Evolutionary conservation across 1,284 basidiomycete genomes (phyloP).

Genomic region (Tilletia indica): DNA sequence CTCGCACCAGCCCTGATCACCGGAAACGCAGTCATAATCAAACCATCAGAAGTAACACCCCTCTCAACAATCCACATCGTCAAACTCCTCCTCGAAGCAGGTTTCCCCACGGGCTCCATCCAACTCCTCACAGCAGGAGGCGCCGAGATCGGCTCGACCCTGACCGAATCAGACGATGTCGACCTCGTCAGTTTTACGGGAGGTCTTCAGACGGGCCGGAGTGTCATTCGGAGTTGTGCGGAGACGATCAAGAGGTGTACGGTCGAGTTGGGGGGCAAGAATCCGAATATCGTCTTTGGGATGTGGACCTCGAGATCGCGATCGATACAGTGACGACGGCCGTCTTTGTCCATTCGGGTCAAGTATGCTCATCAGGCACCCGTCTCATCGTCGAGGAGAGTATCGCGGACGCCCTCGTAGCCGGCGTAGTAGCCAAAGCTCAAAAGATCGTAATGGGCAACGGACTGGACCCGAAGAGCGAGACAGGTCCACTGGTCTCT

Average conservation of each 20-base stretch:
- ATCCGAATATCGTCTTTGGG: constrained; percentile 55
- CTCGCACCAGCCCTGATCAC: constrained; percentile 53
- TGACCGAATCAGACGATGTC: constrained; percentile 48
- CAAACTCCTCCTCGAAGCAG: constrained; percentile 49
- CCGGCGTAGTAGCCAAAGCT: constrained; percentile 50
- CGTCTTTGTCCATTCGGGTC: constrained; percentile 54
- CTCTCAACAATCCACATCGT: constrained; percentile 52
- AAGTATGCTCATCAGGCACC: constrained; percentile 53
- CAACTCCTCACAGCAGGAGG: constrained; percentile 53
- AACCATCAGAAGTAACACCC: constrained; percentile 55
- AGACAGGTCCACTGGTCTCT: constrained; percentile 53
- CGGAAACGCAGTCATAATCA: constrained; percentile 54
- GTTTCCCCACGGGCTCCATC: constrained; percentile 42
- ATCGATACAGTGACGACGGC: constrained; percentile 53
- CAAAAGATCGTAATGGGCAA: constrained; percentile 49
- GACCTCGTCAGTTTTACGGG: constrained; percentile 55
- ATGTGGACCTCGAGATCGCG: constrained; percentile 51
- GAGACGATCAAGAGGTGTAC: constrained; percentile 52
- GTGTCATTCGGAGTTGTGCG: constrained; percentile 48
- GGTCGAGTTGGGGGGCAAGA: constrained; percentile 55
- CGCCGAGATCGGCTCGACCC: constrained; percentile 43
- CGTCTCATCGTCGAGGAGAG: constrained; percentile 53
- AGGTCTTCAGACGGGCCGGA: constrained; percentile 49
- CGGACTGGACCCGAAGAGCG: constrained; percentile 43
- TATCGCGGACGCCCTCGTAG: constrained; percentile 51